Evolutionary conservation across 2,329 filamentous ascomycete genomes (phyloP).

Genomic region (Rhynchosporium graminicola): DNA sequence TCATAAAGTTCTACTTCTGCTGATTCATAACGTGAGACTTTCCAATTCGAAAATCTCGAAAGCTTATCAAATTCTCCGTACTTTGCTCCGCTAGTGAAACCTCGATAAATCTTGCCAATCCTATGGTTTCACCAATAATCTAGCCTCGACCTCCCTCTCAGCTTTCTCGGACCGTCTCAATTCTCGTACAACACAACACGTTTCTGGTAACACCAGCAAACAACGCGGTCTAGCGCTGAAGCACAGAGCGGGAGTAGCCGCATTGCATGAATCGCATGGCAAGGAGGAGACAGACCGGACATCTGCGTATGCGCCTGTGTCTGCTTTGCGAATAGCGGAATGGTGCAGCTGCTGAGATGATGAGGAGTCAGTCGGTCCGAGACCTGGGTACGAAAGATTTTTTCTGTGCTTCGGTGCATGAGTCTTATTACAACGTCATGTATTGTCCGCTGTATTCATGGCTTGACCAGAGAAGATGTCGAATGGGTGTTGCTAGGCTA

Average conservation of each 20-base stretch:
- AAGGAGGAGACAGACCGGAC: background rate
- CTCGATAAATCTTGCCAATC: background rate
- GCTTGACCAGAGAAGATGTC: too few species aligned
- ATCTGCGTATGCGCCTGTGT: background rate
- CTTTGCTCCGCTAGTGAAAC: background rate
- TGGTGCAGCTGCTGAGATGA: background rate
- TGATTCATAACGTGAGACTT: background rate
- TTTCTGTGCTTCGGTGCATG: background rate
- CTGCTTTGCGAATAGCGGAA: background rate
- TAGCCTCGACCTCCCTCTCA: background rate
- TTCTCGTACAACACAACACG: background rate
- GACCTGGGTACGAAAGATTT: background rate
- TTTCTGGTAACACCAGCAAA: conserved; percentile 4
- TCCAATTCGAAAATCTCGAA: background rate
- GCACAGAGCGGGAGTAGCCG: conserved; percentile 5
- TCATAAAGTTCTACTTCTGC: background rate
- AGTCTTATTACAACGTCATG: background rate
- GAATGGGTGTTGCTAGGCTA: too few species aligned
- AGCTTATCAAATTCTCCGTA: background rate
- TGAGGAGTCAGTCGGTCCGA: background rate
- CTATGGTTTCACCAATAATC: background rate
- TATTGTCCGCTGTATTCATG: too few species aligned
- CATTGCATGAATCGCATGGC: conserved; percentile 1
- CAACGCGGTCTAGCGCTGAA: background rate
- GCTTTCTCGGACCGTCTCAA: background rate